Percentiles rank a stretch among this genome's conserved stretches.
Conservation (phyloP, 2,329 filamentous ascomycete genomes). For the Sphaerostilbella broomeana region DNA sequence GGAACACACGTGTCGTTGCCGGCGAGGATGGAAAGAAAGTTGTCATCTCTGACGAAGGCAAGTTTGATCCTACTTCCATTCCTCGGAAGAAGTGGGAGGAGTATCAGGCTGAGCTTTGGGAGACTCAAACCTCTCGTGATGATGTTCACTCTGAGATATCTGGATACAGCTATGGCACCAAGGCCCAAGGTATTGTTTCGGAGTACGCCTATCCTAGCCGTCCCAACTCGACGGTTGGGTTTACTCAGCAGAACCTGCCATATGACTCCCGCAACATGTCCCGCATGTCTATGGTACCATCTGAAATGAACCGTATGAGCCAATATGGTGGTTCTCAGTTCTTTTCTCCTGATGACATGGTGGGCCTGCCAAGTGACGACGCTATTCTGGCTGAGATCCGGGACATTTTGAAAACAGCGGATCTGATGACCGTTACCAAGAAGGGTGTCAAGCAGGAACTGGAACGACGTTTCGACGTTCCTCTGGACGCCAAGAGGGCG, state of each 20-base stretch:
- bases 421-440: conserved; percentile 97
- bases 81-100: conserved; percentile 99
- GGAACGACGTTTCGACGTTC: conserved; percentile 81
- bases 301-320: conserved; percentile 60
- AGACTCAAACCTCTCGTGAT: conserved; percentile 76
- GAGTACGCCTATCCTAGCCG: conserved; percentile 64
- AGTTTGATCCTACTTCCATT: conserved; percentile 88
- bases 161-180: conserved; percentile 92
- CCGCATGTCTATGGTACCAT: conserved; percentile 74
- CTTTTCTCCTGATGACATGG: conserved; percentile 60
- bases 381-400: conserved; percentile 87
- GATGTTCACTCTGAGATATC: conserved; percentile 82
- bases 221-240: conserved; percentile 48
- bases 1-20: conserved; percentile 94
- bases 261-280: conserved; percentile 46
- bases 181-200: conserved; percentile 57
- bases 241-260: conserved; percentile 46
- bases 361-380: conserved; percentile 78
- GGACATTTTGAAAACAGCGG: conserved; percentile 83
- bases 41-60: conserved; percentile 92
- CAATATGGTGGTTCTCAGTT: conserved; percentile 55
- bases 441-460: conserved; percentile 94
- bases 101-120: conserved; percentile 97
- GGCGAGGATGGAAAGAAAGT: conserved; percentile 91
- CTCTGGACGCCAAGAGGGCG: conserved; percentile 77